A percentile compares a stretch with the other conserved stretches of the same genome.
These are phyloP conservation scores for Coniochaeta sp. DNA, from an alignment of 2,329 filamentous ascomycete species.

Conservation along the genomic window DNA sequence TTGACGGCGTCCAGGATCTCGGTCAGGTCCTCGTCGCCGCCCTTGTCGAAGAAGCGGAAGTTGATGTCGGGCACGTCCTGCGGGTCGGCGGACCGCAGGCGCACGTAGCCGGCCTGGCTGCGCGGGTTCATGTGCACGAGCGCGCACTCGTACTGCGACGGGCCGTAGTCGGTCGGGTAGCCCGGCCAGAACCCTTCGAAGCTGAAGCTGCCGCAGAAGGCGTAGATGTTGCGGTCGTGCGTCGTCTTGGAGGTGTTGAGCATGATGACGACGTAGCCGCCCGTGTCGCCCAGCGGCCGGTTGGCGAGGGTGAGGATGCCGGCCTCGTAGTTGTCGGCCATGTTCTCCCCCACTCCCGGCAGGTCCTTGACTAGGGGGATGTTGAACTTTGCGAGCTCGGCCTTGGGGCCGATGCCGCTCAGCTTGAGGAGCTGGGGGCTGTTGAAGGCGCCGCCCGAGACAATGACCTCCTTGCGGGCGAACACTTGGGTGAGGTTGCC, in stretches of 20 bases:
- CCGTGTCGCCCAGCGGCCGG: constrained; percentile 19
- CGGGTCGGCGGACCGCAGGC: constrained; percentile 47
- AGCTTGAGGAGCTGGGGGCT: constrained; percentile 14
- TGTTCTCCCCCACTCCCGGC: constrained; percentile 56
- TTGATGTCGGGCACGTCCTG: constrained; percentile 52
- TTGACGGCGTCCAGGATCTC: constrained; percentile 17
- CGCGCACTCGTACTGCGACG: constrained; percentile 26
- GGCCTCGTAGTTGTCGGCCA: constrained; percentile 47
- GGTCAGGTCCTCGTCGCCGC: constrained; percentile 14
- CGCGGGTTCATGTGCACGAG: constrained; percentile 52
- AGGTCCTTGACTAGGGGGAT: constrained; percentile 19
- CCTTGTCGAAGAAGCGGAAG: constrained; percentile 44
- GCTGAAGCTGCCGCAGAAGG: constrained; percentile 21
- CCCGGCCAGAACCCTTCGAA: constrained; percentile 26
- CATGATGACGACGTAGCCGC: constrained; percentile 16
- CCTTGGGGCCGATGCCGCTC: constrained; percentile 2
- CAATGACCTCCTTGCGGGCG: constrained; percentile 36
- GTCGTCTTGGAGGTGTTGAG: constrained; percentile 19
- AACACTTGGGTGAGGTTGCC: constrained; percentile 13
- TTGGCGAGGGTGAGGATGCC: constrained; percentile 30
- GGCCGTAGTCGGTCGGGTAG: constrained; percentile 19
- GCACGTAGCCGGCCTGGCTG: constrained; percentile 49
- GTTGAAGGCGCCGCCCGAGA: constrained; percentile 34
- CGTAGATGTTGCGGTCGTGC: constrained; percentile 20
- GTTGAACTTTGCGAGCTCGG: constrained; percentile 1